Base-by-base conservation (phyloP, 345 rosid genomes). In the Turritis glabra region DNA sequence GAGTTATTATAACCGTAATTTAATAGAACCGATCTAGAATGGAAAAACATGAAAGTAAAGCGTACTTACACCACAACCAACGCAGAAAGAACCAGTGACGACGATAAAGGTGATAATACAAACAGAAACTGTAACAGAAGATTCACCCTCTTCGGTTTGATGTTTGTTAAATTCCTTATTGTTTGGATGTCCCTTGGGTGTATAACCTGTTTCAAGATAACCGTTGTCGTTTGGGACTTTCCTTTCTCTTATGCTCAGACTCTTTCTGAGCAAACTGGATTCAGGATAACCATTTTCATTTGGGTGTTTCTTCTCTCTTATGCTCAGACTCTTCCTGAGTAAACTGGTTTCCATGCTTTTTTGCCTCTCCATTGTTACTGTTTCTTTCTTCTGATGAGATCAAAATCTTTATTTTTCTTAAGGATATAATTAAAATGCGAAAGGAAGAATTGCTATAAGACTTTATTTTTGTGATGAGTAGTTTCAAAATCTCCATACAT, bases 61-160 rank as follows among this genome's bases (percentile, higher is more conserved):
- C 0, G 8, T 22, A 59, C 75, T 81, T 57, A 85, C 86, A 53
- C 75, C 73, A 33, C 79, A 81, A 13, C 89, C 86, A 50, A 22
- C 62, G 26, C 71, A 62, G 65, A 77, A 80, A 55, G 84, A 81
- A 23, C 85, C 84, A 43, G 77, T 74, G 8, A 77, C 72, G 23
- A 84, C 85, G 41, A 85, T 66, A 4, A 73, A 47, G 12, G 85
- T 81, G 82, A 82, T 66, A 56, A 81, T 53, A 30, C 69, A 52
- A 22, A 77, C 65, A 44, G 60, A 55, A 9, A 11, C 0, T 8
- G 71, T 73, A 43, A 73, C 54, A 41, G 27, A 23, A 71, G 50
- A 23, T 5, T 71, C 67, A 33, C 0, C 50, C 33, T 71, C 75
- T 22, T 71, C 35, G 13, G 8, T 33, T 5, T 71, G 75, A 59